phyloP scores from a whole-genome alignment of 306 rosid genomes.

The Acacia acuminata region DNA sequence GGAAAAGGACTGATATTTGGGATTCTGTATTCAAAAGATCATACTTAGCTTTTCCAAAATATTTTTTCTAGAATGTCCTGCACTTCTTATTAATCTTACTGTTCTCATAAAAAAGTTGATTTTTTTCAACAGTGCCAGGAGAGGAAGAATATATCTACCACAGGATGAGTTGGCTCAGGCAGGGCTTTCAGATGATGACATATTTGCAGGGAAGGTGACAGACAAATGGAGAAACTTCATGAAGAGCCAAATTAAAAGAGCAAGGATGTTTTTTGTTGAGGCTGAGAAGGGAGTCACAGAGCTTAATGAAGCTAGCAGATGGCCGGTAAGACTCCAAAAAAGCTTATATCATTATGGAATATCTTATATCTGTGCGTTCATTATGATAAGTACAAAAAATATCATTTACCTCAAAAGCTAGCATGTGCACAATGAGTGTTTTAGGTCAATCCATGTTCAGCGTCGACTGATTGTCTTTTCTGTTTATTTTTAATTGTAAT shows the following conservation, averaged over 20 bases:
- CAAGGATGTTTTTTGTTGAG: slow-evolving; percentile 60
- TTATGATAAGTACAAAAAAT: background rate
- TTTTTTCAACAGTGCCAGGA: slow-evolving; percentile 44
- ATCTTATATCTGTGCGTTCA: slow-evolving; percentile 7
- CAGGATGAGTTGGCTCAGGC: slow-evolving; percentile 66
- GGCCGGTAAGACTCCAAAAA: slow-evolving; percentile 56
- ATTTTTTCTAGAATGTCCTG: background rate
- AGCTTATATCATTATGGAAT: background rate
- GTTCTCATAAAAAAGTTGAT: slow-evolving; percentile 8
- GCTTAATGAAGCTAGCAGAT: slow-evolving; percentile 59
- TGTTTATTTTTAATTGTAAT: background rate
- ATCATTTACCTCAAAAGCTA: background rate
- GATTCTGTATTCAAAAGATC: background rate
- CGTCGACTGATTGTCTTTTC: background rate
- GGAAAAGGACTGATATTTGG: background rate
- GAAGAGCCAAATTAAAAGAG: slow-evolving; percentile 63
- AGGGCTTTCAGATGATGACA: slow-evolving; percentile 61
- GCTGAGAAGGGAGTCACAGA: slow-evolving; percentile 60
- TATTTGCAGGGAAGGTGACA: slow-evolving; percentile 59
- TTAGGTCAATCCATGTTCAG: slow-evolving; percentile 6
- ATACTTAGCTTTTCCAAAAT: background rate
- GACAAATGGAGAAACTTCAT: slow-evolving; percentile 68
- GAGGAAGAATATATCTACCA: slow-evolving; percentile 68
- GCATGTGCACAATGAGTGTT: background rate
- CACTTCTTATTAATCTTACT: slow-evolving; percentile 14